Evolutionary conservation across 257 asterid species (phyloP), one percentile per base, ranked within the genome.

Genomic region (Perilla frutescens): DNA sequence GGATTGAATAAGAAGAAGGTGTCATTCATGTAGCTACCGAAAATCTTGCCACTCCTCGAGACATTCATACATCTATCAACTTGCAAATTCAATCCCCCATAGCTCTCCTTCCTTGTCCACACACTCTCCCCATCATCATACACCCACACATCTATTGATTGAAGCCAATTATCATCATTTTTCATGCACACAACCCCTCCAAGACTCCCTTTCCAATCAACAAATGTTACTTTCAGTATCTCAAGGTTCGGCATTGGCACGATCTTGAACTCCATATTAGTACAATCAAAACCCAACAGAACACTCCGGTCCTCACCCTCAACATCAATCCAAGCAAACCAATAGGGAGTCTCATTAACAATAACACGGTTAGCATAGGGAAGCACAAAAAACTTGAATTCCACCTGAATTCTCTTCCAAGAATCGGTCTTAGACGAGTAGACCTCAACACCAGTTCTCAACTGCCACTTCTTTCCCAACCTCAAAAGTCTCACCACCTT

Each of bases 321-420:
- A n/a, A n/a, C n/a, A 41, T n/a, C 71, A 26, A 51, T 2, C 9
- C 8, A 2, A 1, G 56, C 77, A 9, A 50, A 2, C 77, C 77
- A 73, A 31, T 54, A 73, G 0, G 72, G 77, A 53, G 41, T 73
- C 2, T 58, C 77, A 13, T 63, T 53, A 26, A 51, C 72, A 4
- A 51, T 63, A 11, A 32, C 55, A 1, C 7, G 14, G 14, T 12
- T 63, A 2, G 2, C n/a, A n/a, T 53, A 6, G 66, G 4, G 15
- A 1, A 40, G 1, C 53, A 62, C 40, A 4, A 3, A 15, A 8
- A 71, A 71, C 20, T 59, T 3, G 50, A 62, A 62, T 14, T 15
- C 72, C 3, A 74, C 36, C 7, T 65, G 37, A 26, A 74, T 9
- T 9, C 41, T 65, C 8, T 1, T 43, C 78, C 72, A 74, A 2